Evolutionary conservation across 1,284 basidiomycete species (phyloP).

Genomic region (Cronartium ribicola): DNA sequence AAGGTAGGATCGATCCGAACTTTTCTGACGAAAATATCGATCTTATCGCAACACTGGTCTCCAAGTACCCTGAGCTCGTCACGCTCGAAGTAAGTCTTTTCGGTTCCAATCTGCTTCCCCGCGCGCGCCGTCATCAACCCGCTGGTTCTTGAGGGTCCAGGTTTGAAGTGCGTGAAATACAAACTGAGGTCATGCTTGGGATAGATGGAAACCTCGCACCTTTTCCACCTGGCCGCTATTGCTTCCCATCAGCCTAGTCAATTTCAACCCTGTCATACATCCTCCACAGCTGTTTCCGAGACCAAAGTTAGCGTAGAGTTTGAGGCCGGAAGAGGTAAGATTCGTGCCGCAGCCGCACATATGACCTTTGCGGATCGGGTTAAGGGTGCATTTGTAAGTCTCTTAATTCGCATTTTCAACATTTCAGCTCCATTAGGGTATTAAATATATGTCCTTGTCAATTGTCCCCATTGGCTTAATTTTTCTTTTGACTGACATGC

Average conservation of each 20-base stretch:
- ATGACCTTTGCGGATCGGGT: conserved; percentile 35
- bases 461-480: neutral
- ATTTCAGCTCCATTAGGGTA: neutral
- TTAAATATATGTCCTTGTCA: neutral
- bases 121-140: too few species aligned
- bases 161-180: too few species aligned
- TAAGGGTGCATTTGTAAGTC: conserved; percentile 25
- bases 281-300: neutral
- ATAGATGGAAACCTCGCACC: conserved; percentile 37
- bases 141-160: too few species aligned
- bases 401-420: neutral
- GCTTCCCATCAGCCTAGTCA: conserved; percentile 4
- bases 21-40: conserved; percentile 16
- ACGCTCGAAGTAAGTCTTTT: conserved; percentile 19
- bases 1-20: conserved; percentile 30
- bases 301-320: neutral
- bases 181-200: neutral
- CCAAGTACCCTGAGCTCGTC: conserved; percentile 9
- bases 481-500: neutral
- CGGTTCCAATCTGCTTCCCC: too few species aligned
- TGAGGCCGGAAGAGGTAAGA: conserved; percentile 12
- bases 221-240: conserved; percentile 30
- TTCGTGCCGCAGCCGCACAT: conserved; percentile 27
- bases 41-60: conserved; percentile 14
- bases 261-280: neutral